Percentiles rank a stretch among this genome's conserved stretches.
Conservation (phyloP, 805 yeast genomes). For the Lachancea lanzarotensis region DNA sequence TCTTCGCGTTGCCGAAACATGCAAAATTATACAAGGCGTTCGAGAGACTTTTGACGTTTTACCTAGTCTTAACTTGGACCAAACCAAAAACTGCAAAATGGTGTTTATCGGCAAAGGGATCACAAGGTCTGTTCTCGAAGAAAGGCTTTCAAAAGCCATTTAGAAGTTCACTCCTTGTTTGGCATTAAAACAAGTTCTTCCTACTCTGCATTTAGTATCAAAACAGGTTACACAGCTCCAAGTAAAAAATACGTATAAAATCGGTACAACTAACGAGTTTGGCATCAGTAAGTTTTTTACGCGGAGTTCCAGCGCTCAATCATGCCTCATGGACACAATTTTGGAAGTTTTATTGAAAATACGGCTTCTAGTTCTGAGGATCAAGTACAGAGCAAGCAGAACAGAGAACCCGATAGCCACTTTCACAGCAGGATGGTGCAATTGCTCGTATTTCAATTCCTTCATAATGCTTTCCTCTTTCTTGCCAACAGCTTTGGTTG, state of each 20-base stretch:
- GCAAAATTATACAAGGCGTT: constrained; percentile 80
- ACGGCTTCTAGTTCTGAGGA: constrained; percentile 14
- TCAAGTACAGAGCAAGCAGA: constrained; percentile 12
- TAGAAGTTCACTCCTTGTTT: too few species aligned
- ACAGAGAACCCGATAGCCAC: constrained; percentile 14
- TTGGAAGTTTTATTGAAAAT: constrained; percentile 15
- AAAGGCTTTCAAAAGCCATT: too few species aligned
- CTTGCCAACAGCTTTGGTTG: constrained; percentile 3
- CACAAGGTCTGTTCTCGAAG: constrained; percentile 29
- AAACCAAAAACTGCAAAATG: constrained; percentile 44
- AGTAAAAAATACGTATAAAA: too few species aligned
- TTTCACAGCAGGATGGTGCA: constrained; percentile 20
- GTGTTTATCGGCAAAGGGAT: constrained; percentile 73
- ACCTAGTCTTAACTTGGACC: constrained; percentile 34
- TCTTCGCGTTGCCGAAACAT: constrained; percentile 39
- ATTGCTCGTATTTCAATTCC: constrained; percentile 14
- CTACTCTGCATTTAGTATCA: too few species aligned
- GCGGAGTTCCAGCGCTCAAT: constrained; percentile 10
- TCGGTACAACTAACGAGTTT: too few species aligned
- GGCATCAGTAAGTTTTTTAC: too few species aligned
- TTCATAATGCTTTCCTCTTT: constrained; percentile 16
- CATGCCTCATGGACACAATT: constrained; percentile 25
- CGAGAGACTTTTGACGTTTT: constrained; percentile 84
- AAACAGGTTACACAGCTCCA: too few species aligned
- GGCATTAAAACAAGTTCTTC: too few species aligned